Evolutionary conservation across 2,329 filamentous ascomycete species (phyloP).

Genomic region (Aspergillus ochraceoroseus): DNA sequence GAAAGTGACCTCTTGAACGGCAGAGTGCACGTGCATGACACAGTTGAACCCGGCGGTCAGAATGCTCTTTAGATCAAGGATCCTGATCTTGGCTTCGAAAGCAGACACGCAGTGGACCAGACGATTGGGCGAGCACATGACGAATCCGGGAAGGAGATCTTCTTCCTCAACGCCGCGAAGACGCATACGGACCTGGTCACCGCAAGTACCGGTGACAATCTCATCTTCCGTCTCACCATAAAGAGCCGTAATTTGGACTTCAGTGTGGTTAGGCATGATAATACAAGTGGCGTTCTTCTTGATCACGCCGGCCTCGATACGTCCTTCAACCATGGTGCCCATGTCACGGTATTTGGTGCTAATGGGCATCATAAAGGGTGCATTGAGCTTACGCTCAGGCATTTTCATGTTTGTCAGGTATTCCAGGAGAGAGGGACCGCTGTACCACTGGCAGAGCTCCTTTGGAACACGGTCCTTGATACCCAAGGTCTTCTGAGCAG

Average conservation of each 20-base stretch:
- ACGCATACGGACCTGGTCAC: constrained; percentile 89
- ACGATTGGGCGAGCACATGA: constrained; percentile 90
- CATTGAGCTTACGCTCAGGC: constrained; percentile 91
- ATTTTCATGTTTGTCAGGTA: constrained; percentile 92
- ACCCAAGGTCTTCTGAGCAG: constrained; percentile 76
- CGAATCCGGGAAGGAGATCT: constrained; percentile 91
- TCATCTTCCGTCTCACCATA: constrained; percentile 98
- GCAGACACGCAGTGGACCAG: constrained; percentile 82
- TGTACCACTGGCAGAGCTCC: constrained; percentile 73
- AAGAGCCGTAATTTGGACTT: constrained; percentile 72
- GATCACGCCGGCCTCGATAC: constrained; percentile 89
- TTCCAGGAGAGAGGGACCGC: constrained; percentile 85
- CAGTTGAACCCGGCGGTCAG: constrained; percentile 95
- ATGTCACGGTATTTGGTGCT: constrained; percentile 95
- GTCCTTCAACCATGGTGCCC: constrained; percentile 95
- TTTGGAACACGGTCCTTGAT: constrained; percentile 85
- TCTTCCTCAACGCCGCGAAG: constrained; percentile 96
- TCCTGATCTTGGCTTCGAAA: constrained; percentile 95
- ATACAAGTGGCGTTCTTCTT: constrained; percentile 82
- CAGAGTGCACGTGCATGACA: constrained; percentile 93
- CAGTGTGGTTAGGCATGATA: constrained; percentile 93
- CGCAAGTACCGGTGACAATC: constrained; percentile 72
- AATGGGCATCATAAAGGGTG: constrained; percentile 98
- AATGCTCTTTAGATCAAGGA: constrained; percentile 91
- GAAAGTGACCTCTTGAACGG: constrained; percentile 96